phyloP scores from a whole-genome alignment of 192 early-diverging fungal species.

The Coemansia sp. region DNA sequence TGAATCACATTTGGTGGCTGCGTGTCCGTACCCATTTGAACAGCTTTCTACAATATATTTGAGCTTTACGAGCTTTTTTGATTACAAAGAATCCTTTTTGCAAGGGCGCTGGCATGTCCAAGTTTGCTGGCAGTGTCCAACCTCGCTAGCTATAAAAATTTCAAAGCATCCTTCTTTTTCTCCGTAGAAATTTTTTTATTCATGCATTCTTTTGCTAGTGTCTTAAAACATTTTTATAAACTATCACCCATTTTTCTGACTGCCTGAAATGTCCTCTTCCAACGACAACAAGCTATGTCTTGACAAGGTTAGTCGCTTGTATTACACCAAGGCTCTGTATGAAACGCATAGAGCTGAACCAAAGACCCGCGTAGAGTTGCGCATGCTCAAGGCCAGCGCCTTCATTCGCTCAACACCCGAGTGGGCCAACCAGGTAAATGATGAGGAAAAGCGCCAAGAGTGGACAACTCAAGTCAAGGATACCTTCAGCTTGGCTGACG shows the following conservation, averaged over 20 bases:
- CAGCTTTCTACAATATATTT: not conserved
- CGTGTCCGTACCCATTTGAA: no score
- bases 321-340: not conserved
- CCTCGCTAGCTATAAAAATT: no score
- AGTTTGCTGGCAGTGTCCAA: no score
- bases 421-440: no score
- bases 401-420: not conserved
- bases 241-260: not conserved
- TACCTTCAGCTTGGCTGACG: no score
- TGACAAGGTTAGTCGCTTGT: not conserved
- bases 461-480: no score
- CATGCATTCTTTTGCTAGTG: not conserved
- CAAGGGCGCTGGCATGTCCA: no score
- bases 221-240: not conserved
- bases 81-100: no score
- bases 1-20: no score
- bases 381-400: not conserved
- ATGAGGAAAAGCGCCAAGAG: no score
- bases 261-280: not conserved
- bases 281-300: not conserved
- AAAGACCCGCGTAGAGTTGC: not conserved
- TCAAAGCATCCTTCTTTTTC: no score
- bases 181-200: not conserved
- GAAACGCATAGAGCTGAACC: not conserved
- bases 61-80: no score